A percentile compares a stretch with the other conserved stretches of the same genome.
These are phyloP conservation scores for Metschnikowia henanensis DNA, from an alignment of 805 yeast genomes.

Conservation along the genomic window DNA sequence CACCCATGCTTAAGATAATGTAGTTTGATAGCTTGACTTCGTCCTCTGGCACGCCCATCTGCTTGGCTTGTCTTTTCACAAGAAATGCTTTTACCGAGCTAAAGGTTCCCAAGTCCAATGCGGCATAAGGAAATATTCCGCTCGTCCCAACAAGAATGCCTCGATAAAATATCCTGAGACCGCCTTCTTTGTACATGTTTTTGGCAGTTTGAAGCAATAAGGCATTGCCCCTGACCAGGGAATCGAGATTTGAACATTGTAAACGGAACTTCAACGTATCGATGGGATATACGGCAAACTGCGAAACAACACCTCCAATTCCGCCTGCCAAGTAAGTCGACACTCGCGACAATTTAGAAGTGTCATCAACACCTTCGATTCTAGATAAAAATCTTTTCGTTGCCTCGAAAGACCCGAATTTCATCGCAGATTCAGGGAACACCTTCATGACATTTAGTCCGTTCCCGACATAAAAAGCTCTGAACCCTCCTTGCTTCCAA, in stretches of 20 bases:
- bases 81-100: conserved; percentile 81
- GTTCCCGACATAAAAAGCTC: conserved; percentile 91
- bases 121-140: conserved; percentile 98
- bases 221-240: conserved; percentile 57
- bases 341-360: conserved; percentile 64
- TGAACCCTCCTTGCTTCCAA: conserved; percentile 86
- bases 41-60: conserved; percentile 44
- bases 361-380: conserved; percentile 74
- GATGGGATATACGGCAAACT: conserved; percentile 90
- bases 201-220: conserved; percentile 67
- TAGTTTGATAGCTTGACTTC: conserved; percentile 77
- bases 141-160: conserved; percentile 90
- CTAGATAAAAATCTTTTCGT: conserved; percentile 72
- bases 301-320: conserved; percentile 92
- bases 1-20: conserved; percentile 88
- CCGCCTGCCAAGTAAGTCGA: conserved; percentile 95
- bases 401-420: conserved; percentile 92
- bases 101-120: conserved; percentile 92
- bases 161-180: conserved; percentile 74
- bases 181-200: conserved; percentile 80
- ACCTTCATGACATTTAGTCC: conserved; percentile 92
- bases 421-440: conserved; percentile 96
- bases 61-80: conserved; percentile 59
- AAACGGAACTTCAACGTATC: conserved; percentile 92
- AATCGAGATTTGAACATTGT: conserved; percentile 85